These are phyloP conservation scores for Garcia nutans DNA, from an alignment of 345 rosid species.

Conservation along the genomic window DNA sequence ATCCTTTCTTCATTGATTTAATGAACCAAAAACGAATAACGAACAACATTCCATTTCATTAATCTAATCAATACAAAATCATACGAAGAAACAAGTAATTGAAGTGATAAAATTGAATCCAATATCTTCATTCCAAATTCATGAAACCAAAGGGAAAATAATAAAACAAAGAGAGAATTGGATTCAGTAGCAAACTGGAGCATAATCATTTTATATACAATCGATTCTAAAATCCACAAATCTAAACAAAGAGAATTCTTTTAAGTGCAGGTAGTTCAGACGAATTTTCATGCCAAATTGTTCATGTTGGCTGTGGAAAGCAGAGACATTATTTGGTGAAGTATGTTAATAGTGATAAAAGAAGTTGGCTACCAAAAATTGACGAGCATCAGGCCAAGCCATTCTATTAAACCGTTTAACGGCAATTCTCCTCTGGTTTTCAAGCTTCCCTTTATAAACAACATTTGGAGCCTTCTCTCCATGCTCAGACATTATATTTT, in stretches of 20 bases:
- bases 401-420: slow-evolving; percentile 80
- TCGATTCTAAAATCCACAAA: not conserved
- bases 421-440: slow-evolving; percentile 70
- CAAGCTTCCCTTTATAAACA: slow-evolving; percentile 88
- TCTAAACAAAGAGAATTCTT: not conserved
- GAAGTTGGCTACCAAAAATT: slow-evolving; percentile 63
- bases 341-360: slow-evolving; percentile 12
- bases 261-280: not conserved
- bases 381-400: slow-evolving; percentile 92
- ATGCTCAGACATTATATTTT: slow-evolving; percentile 91
- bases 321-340: not conserved
- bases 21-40: not conserved
- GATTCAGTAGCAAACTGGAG: not conserved
- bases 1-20: not conserved
- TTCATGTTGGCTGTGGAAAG: not conserved
- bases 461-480: slow-evolving; percentile 97
- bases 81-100: not conserved
- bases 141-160: not conserved
- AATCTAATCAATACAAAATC: not conserved
- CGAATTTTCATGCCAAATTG: not conserved
- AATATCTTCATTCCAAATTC: not conserved
- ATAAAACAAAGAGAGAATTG: not conserved
- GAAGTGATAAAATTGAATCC: not conserved
- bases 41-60: not conserved
- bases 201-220: not conserved